Conservation (phyloP, 768 basidiomycete species). For the Tephrocybe rancida region DNA sequence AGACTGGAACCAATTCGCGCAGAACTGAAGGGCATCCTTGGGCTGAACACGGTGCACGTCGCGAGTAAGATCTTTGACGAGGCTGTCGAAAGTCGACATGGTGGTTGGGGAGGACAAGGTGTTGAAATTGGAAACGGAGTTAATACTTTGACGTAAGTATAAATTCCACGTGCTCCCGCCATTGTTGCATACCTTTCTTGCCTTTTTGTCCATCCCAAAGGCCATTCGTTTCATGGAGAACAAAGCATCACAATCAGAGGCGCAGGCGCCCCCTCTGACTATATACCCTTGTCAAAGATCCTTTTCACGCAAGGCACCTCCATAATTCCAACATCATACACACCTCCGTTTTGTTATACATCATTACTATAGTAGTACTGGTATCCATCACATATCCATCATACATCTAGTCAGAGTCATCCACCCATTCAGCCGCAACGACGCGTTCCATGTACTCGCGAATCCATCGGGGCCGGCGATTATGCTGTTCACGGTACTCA, state of each 20-base stretch:
- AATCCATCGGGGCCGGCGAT: conserved; percentile 62
- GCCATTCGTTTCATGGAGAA: conserved; percentile 13
- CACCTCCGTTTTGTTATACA: conserved; percentile 17
- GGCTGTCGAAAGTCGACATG: conserved; percentile 80
- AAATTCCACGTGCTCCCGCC: conserved; percentile 17
- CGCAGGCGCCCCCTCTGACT: background rate
- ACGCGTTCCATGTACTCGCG: conserved; percentile 66
- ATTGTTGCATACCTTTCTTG: conserved; percentile 11
- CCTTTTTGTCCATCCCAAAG: conserved; percentile 3
- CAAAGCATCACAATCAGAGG: conserved; percentile 12
- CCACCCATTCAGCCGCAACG: conserved; percentile 66
- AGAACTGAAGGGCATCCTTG: conserved; percentile 89
- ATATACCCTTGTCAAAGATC: background rate
- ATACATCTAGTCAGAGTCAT: conserved; percentile 52
- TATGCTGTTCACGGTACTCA: conserved; percentile 50
- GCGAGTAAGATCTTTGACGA: conserved; percentile 84
- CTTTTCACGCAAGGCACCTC: background rate
- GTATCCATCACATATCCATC: conserved; percentile 19
- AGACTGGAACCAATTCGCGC: conserved; percentile 92
- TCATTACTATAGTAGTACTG: conserved; percentile 15
- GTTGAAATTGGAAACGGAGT: conserved; percentile 15
- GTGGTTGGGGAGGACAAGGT: conserved; percentile 14
- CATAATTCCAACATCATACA: conserved; percentile 3
- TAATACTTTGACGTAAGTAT: conserved; percentile 2
- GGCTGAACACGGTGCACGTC: conserved; percentile 88